Base-by-base conservation (phyloP, 106 monocot species). In the Platanthera guangdongensis region DNA sequence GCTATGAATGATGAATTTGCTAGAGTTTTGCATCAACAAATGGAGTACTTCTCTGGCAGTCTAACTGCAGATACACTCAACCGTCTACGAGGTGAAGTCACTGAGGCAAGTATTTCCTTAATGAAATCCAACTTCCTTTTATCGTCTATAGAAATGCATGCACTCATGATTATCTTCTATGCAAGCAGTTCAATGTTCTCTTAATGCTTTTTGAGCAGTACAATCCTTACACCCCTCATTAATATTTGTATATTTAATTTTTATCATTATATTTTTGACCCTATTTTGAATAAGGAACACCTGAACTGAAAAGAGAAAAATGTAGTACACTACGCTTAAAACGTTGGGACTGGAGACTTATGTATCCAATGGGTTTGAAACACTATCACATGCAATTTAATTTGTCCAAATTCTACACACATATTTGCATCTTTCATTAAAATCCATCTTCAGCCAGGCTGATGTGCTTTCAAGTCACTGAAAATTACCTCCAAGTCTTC, bases 1-100 rank as follows among this genome's bases (percentile, higher is more conserved):
- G 91, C 89, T n/a, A 94, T 99, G 91, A 99, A 99, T 50, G 97
- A 99, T 84, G 97, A 99, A 74, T 99, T 99, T 75, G 91, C 94
- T 7, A 88, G 97, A 79, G 97, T 99, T 11, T 78, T 94, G 16
- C 91, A 94, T 85, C 97, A 99, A 80, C 97, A 99, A 71, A 99
- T 99, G 97, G 97, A 99, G 78, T 94, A 84, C 78, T 99, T 89
- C 76, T 91, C 94, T 0, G 90, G 91, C 76, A 94, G 89, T 77
- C 91, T 89, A 15, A 94, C 82, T 80, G 89, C 83, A 25, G 97
- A 97, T 77, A 92, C 89, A 9, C 89, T 97, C 64, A 99, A 89
- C 55, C 94, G 97, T 70, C 80, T 94, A 8, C 81, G 90, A 52
- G 88, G 89, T 67, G 97, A 99, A 94, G 92, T 94, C 18, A 90